Evolutionary conservation across 1,139 yeast genomes (phyloP), one percentile per base, ranked within the genome.

Genomic region (Blastobotrys arbuscula): DNA sequence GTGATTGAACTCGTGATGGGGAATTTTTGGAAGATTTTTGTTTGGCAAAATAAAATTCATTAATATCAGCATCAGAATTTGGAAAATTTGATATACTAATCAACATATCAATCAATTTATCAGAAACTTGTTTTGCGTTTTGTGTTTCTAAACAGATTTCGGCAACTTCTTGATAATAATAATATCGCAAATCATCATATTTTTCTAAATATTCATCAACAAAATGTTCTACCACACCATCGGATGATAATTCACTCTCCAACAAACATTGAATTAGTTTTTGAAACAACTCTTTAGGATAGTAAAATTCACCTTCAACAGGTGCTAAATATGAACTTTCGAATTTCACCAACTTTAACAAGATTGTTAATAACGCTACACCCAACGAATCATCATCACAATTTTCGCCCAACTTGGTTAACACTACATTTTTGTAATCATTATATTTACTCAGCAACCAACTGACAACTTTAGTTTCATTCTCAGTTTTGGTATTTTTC

Each of bases 361-460:
- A 67, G 10, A 82, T 72, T 50, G 85, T 89, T 52, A 87, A 62
- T 45, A 79, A 31, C 1, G 51, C 33, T 72, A 60, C 85, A 89
- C 43, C 84, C 64, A 56, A 79, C 21, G 76, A 68, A 45, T 69
- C 68, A 24, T 36, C 26, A 24, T 36, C 39, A 24, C 24, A 18
- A 20, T 19, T 16, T 4, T 67, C 58, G 19, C 55, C 30, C 38
- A 72, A 55, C n/a, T 35, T 16, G 4, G 66, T 66, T 35, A 74
- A 63, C 20, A 85, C 55, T 30, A 63, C 61, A 2, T 58, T 57
- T 60, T 81, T 81, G 68, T 72, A 88, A n/a, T 67, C 64, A 23
- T 72, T 74, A 63, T 85, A 89, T 50, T 77, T 75, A 44, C 75
- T 76, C 48, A 72, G 70, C 36, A 87, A 66, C 95, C 96, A 87